phyloP scores from a whole-genome alignment of 78 protist species.

The Dictyostelium purpureum region DNA sequence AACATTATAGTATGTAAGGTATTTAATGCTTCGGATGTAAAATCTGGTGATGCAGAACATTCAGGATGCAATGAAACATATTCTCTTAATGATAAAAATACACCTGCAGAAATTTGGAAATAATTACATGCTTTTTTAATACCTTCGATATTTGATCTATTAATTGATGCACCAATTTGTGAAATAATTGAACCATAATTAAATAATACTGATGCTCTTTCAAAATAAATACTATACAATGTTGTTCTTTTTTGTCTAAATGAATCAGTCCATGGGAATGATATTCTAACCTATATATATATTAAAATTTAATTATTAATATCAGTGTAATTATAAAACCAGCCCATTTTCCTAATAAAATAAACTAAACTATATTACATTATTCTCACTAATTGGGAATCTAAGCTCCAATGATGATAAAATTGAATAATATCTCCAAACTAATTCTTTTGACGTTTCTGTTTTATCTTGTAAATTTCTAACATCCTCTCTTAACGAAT shows the following conservation, averaged over 20 bases:
- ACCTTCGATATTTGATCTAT: slow-evolving; percentile 59
- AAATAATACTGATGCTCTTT: slow-evolving; percentile 71
- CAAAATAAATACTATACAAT: slow-evolving; percentile 63
- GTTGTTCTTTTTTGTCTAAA: slow-evolving; percentile 54
- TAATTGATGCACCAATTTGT: slow-evolving; percentile 44
- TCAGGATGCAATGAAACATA: slow-evolving; percentile 60
- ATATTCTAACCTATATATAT: slow-evolving; percentile 61
- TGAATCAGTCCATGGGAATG: slow-evolving; percentile 74
- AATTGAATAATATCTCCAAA: slow-evolving; percentile 65
- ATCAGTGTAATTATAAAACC: neutral
- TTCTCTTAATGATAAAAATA: slow-evolving; percentile 33
- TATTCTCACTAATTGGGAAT: slow-evolving; percentile 74
- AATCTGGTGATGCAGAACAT: slow-evolving; percentile 60
- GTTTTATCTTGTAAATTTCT: slow-evolving; percentile 73
- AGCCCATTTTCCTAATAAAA: too few species aligned
- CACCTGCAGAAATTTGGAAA: slow-evolving; percentile 77
- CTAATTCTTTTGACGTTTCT: slow-evolving; percentile 67
- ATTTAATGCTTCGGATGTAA: slow-evolving; percentile 49
- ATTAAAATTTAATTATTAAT: neutral
- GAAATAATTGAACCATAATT: slow-evolving; percentile 61
- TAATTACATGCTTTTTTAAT: slow-evolving; percentile 70
- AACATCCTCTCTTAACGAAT: slow-evolving; percentile 48
- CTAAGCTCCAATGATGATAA: slow-evolving; percentile 58
- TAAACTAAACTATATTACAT: slow-evolving; percentile 45
- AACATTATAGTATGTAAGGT: slow-evolving; percentile 26